These are phyloP conservation scores for Asterochloris erici DNA, from an alignment of 139 green algal genomes.

Conservation along the genomic window DNA sequence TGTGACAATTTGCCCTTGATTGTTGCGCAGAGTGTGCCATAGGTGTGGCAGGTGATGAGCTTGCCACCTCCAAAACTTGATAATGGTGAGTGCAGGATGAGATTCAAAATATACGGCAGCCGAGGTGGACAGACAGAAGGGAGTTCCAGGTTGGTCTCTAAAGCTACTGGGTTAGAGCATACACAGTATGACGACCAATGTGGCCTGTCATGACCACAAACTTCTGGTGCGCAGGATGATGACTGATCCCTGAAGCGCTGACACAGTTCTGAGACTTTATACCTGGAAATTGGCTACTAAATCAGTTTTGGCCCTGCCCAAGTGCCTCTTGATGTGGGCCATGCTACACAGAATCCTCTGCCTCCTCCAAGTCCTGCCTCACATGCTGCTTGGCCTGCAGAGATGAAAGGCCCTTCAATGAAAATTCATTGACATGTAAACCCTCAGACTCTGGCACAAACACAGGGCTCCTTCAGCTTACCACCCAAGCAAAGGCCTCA, in stretches of 20 bases:
- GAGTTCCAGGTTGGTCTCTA: conserved; percentile 12
- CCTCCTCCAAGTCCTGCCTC: not conserved
- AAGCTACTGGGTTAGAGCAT: not conserved
- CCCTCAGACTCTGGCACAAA: no score
- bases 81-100: conserved; percentile 55
- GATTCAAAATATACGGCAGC: conserved; percentile 70
- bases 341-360: not conserved
- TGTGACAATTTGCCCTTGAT: not conserved
- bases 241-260: not conserved
- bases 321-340: not conserved
- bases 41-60: not conserved
- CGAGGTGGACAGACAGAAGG: conserved; percentile 79
- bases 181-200: not conserved
- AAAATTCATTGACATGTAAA: no score
- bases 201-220: no score
- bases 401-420: not conserved
- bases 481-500: no score
- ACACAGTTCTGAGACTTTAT: no score
- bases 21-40: not conserved
- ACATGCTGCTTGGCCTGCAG: not conserved
- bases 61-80: not conserved
- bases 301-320: no score
- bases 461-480: no score
- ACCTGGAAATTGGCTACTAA: no score
- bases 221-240: not conserved